Percentiles rank a stretch among this genome's conserved stretches.
phyloP scores from a whole-genome alignment of 2,329 filamentous ascomycete species.

The Calcarisporium arbuscula region DNA sequence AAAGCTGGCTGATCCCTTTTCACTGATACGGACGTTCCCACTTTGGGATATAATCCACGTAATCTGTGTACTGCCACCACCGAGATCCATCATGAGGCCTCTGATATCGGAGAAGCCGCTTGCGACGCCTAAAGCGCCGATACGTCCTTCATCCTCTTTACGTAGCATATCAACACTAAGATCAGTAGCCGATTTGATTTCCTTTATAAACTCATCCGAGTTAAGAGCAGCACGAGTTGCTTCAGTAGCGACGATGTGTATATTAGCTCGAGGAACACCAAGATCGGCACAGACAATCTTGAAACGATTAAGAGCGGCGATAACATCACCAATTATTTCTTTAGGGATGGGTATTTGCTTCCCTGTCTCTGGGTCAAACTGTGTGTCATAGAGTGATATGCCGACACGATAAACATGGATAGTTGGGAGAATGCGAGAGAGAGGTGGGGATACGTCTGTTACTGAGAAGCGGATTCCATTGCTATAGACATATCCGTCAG shows the following conservation, averaged over 20 bases:
- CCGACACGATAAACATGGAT: conserved; percentile 23
- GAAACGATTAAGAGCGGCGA: conserved; percentile 20
- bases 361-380: conserved; percentile 23
- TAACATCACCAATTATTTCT: conserved; percentile 19
- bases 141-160: conserved; percentile 60
- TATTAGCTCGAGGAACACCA: conserved; percentile 15
- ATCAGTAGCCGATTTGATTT: conserved; percentile 48
- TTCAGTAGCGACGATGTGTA: conserved; percentile 25
- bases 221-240: conserved; percentile 24
- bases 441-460: conserved; percentile 32
- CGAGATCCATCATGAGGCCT: conserved; percentile 66
- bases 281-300: conserved; percentile 22
- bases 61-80: conserved; percentile 63
- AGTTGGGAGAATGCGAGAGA: conserved; percentile 54
- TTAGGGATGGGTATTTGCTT: conserved; percentile 23
- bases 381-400: conserved; percentile 26
- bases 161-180: conserved; percentile 55
- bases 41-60: conserved; percentile 55
- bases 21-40: conserved; percentile 44
- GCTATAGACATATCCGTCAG: conserved; percentile 26
- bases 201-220: conserved; percentile 18
- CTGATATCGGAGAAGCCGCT: conserved; percentile 54
- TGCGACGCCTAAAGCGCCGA: conserved; percentile 61
- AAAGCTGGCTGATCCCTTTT: conserved; percentile 54
- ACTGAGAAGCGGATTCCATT: conserved; percentile 71